These are phyloP conservation scores for Mycosphaerella arachidis DNA, from an alignment of 2,329 filamentous ascomycete species.

Conservation along the genomic window DNA sequence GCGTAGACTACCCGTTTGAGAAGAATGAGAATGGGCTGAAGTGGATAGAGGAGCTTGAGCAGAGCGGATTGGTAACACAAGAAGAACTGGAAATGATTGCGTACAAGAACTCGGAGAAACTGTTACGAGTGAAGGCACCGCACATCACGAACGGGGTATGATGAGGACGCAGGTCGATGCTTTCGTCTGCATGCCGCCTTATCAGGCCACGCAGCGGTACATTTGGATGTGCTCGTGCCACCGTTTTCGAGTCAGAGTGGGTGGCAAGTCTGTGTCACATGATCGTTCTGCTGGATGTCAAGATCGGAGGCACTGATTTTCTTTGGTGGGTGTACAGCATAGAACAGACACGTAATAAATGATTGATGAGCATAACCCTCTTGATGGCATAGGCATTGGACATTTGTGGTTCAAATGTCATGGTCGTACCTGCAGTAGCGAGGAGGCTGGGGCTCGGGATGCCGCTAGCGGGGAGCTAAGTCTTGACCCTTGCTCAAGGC, in stretches of 20 bases:
- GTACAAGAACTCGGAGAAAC: constrained; percentile 48
- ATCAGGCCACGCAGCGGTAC: background rate
- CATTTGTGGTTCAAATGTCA: background rate
- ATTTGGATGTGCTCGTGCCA: background rate
- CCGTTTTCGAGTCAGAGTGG: background rate
- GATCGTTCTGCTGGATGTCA: background rate
- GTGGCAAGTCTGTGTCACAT: background rate
- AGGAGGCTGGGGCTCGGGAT: background rate
- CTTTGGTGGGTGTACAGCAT: background rate
- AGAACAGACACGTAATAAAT: background rate
- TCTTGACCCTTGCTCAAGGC: background rate
- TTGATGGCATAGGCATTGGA: background rate
- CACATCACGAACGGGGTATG: constrained; percentile 8
- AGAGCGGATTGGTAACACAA: constrained; percentile 48
- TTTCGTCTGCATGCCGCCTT: background rate
- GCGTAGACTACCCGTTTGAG: constrained; percentile 57
- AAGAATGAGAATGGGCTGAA: constrained; percentile 47
- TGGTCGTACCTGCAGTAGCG: background rate
- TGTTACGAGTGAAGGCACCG: constrained; percentile 38
- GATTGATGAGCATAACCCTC: background rate
- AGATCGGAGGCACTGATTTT: background rate
- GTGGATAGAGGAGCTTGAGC: constrained; percentile 49
- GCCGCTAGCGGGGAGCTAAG: background rate
- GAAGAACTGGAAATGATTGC: constrained; percentile 49
- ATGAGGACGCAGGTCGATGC: background rate